phyloP scores from a whole-genome alignment of 768 basidiomycete species.

The Termitomyces sp. region DNA sequence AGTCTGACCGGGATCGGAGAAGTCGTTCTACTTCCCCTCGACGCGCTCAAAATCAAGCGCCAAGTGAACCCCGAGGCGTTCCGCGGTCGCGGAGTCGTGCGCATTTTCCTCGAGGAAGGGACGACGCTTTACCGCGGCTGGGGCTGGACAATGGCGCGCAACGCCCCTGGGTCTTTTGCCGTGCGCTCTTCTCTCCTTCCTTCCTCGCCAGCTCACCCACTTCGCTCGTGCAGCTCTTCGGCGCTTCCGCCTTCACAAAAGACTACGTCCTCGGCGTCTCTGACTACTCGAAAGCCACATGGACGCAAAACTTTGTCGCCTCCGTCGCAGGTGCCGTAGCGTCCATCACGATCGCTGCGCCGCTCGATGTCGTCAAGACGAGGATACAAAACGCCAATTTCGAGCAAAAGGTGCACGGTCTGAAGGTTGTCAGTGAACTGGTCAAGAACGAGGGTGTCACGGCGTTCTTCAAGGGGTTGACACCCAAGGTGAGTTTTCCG shows the following conservation, averaged over 20 bases:
- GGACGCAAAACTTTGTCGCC: conserved; percentile 95
- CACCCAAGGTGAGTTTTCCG: conserved; percentile 70
- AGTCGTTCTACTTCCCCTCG: conserved; percentile 95
- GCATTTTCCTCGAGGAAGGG: conserved; percentile 90
- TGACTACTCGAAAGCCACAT: conserved; percentile 94
- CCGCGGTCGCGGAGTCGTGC: conserved; percentile 86
- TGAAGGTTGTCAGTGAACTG: conserved; percentile 79
- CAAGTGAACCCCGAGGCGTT: conserved; percentile 99
- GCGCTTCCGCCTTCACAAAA: conserved; percentile 91
- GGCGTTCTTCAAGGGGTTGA: conserved; percentile 95
- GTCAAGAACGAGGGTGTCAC: conserved; percentile 77
- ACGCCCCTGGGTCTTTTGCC: conserved; percentile 93
- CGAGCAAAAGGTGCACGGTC: conserved; percentile 73
- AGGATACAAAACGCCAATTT: conserved; percentile 99
- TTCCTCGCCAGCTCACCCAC: background rate
- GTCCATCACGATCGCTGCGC: conserved; percentile 93
- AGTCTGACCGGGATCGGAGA: conserved; percentile 86
- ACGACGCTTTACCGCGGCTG: conserved; percentile 91
- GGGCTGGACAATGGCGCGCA: conserved; percentile 99
- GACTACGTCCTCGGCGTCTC: conserved; percentile 85
- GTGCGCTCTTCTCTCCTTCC: conserved; percentile 37
- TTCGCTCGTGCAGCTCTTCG: conserved; percentile 72
- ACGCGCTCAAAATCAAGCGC: conserved; percentile 97
- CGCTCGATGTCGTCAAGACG: conserved; percentile 94
- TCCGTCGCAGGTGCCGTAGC: conserved; percentile 92